Evolutionary conservation across 345 rosid genomes (phyloP), one percentile per base, ranked within the genome.

Genomic region (Salix purpurea): DNA sequence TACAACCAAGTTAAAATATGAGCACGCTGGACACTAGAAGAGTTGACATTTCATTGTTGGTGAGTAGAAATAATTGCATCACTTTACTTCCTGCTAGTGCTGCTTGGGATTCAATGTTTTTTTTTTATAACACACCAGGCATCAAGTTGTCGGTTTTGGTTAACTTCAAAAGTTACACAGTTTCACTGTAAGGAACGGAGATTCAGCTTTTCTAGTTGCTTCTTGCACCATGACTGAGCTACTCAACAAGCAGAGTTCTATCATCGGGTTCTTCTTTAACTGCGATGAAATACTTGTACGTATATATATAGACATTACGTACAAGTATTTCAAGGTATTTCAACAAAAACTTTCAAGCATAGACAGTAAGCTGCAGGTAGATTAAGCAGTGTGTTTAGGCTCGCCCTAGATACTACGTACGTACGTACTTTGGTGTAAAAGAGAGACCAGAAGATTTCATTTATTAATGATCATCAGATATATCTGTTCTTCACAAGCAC

Each of bases 271-370:
- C 8, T 34, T 42, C 34, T 12, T 30, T 67, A 24, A 34, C 18
- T 67, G 44, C 48, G 36, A 34, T 34, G 6, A 67, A 5, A n/a
- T n/a, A n/a, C n/a, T n/a, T n/a, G n/a, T n/a, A 30, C 2, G 2
- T 28, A 28, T 32, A 32, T 32, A 96, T 77, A 80, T 91, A 75
- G 96, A 91, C 83, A 90, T 86, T 8, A 92, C 99, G 2, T 93
- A 93, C 89, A 86, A 77, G 78, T 97, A 96, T 88, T 91, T 85
- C 92, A 88, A 86, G 76, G 78, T 97, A 96, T 88, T 91, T 85
- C 92, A 88, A 80, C 79, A 74, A 78, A 79, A 81, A 72, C 93
- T 93, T 85, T 90, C 97, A 54, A 85, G 86, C 81, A 74, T 93
- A 77, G 97, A 91, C 80, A 78, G 74, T 83, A 90, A 89, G 84